Evolutionary conservation across 306 rosid species (phyloP).

Genomic region (Quercus robur): DNA sequence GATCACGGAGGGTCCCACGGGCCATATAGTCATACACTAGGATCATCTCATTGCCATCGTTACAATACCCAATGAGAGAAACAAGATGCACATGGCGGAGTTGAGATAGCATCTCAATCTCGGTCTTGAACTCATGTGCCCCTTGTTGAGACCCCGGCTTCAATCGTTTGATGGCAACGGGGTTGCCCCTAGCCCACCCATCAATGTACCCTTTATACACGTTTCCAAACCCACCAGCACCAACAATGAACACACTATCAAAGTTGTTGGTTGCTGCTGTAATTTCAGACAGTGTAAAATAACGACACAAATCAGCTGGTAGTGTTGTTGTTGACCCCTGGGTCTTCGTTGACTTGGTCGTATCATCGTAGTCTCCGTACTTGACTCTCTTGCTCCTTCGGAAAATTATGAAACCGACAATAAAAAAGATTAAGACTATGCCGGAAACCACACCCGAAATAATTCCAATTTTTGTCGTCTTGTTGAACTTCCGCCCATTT

Average conservation of each 20-base stretch:
- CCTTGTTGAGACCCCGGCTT: neutral
- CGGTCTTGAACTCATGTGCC: neutral
- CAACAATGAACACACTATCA: constrained; percentile 33
- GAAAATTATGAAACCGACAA: neutral
- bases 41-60: neutral
- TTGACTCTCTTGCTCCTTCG: neutral
- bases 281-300: constrained; percentile 37
- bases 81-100: neutral
- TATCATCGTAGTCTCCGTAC: neutral
- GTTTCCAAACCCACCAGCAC: constrained; percentile 54
- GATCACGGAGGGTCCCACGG: neutral
- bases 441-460: neutral
- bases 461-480: neutral
- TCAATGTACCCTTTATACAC: constrained; percentile 40
- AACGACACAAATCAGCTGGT: constrained; percentile 23
- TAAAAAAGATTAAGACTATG: neutral
- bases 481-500: neutral
- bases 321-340: neutral
- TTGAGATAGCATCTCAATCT: neutral
- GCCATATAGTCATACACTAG: neutral
- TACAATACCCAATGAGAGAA: neutral
- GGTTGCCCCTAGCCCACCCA: constrained; percentile 6
- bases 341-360: neutral
- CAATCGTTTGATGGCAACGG: neutral
- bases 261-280: constrained; percentile 27